These are phyloP conservation scores for Hirsutella thompsonii DNA, from an alignment of 2,329 filamentous ascomycete species.

Conservation along the genomic window DNA sequence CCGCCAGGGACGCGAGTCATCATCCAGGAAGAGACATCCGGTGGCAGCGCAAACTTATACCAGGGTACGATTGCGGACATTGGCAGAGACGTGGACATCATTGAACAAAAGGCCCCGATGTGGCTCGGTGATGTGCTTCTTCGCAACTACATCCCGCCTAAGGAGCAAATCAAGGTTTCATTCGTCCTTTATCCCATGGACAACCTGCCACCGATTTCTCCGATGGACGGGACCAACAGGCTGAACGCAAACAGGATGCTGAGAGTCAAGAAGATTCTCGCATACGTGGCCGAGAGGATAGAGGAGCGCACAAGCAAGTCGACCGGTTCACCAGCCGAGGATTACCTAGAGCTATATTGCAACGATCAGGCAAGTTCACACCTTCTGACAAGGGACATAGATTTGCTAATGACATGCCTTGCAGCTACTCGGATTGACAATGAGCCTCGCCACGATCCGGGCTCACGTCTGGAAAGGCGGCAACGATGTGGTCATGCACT, in stretches of 20 bases:
- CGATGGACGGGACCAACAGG: constrained; percentile 70
- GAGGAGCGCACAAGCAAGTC: constrained; percentile 54
- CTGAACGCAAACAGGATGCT: constrained; percentile 97
- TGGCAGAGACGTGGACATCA: constrained; percentile 62
- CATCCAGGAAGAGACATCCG: constrained; percentile 54
- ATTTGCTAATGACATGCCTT: neutral
- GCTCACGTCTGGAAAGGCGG: constrained; percentile 90
- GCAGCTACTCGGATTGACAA: constrained; percentile 59
- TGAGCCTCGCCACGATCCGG: constrained; percentile 88
- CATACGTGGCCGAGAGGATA: constrained; percentile 85
- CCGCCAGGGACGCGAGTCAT: constrained; percentile 55
- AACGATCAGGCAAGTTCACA: constrained; percentile 63
- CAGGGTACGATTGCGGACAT: constrained; percentile 74
- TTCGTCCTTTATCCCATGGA: constrained; percentile 79
- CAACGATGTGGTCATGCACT: constrained; percentile 83
- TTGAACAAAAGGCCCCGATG: constrained; percentile 77
- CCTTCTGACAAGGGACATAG: neutral
- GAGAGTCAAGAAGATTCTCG: constrained; percentile 83
- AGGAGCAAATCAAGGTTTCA: constrained; percentile 93
- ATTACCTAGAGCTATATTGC: constrained; percentile 91
- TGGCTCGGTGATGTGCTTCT: constrained; percentile 88
- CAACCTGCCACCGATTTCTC: constrained; percentile 59
- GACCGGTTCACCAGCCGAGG: constrained; percentile 61
- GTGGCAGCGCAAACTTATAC: constrained; percentile 73
- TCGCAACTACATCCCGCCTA: constrained; percentile 66